These are phyloP conservation scores for Leccinum incarnatum DNA, from an alignment of 768 basidiomycete species.

Conservation along the genomic window DNA sequence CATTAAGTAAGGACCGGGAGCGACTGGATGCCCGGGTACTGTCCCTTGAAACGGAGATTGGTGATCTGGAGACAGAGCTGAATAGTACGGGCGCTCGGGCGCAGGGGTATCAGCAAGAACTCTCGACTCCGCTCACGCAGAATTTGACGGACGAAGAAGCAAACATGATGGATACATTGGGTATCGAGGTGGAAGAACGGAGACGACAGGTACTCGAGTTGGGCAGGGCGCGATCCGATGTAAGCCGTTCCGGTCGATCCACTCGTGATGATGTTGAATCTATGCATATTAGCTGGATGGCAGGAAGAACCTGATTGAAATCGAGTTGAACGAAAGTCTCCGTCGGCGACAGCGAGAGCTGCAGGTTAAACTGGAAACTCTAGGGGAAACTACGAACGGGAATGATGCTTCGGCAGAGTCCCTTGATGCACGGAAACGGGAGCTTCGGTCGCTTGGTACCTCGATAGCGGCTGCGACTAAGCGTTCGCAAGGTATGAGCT, in stretches of 20 bases:
- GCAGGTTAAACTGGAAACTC: conserved; percentile 66
- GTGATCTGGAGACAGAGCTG: conserved; percentile 73
- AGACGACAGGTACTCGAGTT: conserved; percentile 70
- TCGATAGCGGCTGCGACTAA: conserved; percentile 64
- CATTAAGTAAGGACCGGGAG: conserved; percentile 68
- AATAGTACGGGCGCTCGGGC: conserved; percentile 58
- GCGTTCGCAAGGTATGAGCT: conserved; percentile 54
- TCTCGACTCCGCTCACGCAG: conserved; percentile 71
- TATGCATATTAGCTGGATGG: conserved; percentile 46
- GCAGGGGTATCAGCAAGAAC: conserved; percentile 63
- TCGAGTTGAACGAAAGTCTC: conserved; percentile 89
- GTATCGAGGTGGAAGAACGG: conserved; percentile 71
- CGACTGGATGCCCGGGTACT: conserved; percentile 56
- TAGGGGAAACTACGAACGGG: conserved; percentile 60
- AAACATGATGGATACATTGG: conserved; percentile 57
- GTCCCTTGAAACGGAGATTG: conserved; percentile 62
- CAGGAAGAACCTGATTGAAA: conserved; percentile 79
- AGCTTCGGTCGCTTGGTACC: conserved; percentile 63
- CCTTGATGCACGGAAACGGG: conserved; percentile 63
- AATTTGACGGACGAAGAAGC: conserved; percentile 76
- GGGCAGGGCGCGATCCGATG: conserved; percentile 67
- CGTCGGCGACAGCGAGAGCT: conserved; percentile 79
- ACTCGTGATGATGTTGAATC: background rate
- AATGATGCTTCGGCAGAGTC: conserved; percentile 60
- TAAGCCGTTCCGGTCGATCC: conserved; percentile 32